Conservation (phyloP, 768 basidiomycete species). For the Trametes cinnabarina region DNA sequence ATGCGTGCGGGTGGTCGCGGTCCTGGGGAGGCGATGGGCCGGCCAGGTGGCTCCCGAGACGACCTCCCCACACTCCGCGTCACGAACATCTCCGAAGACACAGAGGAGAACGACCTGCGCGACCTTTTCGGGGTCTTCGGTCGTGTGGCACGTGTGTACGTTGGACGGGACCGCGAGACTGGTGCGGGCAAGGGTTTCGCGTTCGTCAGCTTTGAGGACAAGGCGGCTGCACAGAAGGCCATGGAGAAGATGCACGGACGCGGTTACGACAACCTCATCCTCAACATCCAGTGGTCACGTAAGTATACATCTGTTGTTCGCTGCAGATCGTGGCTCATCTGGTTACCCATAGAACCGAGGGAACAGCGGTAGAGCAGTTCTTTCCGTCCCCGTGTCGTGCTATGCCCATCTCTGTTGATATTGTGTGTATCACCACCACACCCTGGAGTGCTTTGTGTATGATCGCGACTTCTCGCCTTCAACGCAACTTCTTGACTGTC, state of each 20-base stretch:
- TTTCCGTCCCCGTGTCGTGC: neutral
- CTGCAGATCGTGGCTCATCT: neutral
- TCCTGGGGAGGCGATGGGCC: conserved; percentile 75
- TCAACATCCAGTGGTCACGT: conserved; percentile 67
- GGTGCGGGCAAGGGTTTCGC: conserved; percentile 96
- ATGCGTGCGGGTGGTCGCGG: conserved; percentile 73
- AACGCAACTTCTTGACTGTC: no score
- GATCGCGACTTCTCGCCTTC: no score
- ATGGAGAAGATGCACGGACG: conserved; percentile 89
- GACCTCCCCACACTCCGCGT: conserved; percentile 96
- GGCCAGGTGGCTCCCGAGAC: conserved; percentile 63
- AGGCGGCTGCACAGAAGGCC: conserved; percentile 76
- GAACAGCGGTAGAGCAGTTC: conserved; percentile 32
- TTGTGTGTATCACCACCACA: conserved; percentile 4
- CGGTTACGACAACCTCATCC: conserved; percentile 90
- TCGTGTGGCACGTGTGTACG: conserved; percentile 84
- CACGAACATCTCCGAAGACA: conserved; percentile 95
- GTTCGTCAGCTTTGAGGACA: conserved; percentile 93
- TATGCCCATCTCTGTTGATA: conserved; percentile 9
- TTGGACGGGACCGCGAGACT: conserved; percentile 92
- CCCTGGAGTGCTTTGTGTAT: neutral
- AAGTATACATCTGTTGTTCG: conserved; percentile 30
- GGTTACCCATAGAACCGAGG: conserved; percentile 33
- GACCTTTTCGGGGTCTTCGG: conserved; percentile 89
- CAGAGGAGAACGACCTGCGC: conserved; percentile 89